These are phyloP conservation scores for Udeniomyces megalosporus DNA, from an alignment of 768 basidiomycete species.

Conservation along the genomic window DNA sequence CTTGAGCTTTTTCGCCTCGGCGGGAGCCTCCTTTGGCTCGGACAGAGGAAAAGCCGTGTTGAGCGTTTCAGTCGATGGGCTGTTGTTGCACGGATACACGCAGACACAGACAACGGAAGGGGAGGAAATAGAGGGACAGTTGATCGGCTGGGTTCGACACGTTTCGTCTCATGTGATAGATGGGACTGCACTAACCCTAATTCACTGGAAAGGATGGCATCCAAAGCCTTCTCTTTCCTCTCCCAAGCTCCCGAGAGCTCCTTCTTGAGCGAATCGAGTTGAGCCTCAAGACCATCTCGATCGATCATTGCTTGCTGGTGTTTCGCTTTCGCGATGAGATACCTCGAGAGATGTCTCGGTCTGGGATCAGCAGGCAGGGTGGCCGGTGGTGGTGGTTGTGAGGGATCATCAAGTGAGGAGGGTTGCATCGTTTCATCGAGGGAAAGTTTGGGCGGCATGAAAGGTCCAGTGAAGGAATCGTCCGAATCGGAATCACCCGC, in stretches of 20 bases:
- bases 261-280: neutral
- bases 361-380: neutral
- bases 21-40: too few species aligned
- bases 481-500: slow-evolving; percentile 11
- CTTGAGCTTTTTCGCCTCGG: too few species aligned
- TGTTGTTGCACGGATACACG: too few species aligned
- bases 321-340: slow-evolving; percentile 1
- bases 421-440: too few species aligned
- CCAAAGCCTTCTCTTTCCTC: slow-evolving; percentile 3
- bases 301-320: neutral
- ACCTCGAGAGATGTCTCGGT: neutral
- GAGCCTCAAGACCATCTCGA: neutral
- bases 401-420: too few species aligned
- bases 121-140: too few species aligned
- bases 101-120: too few species aligned
- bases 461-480: slow-evolving; percentile 7
- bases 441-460: neutral
- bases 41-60: too few species aligned
- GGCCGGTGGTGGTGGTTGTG: neutral
- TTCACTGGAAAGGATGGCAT: neutral
- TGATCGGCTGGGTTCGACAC: too few species aligned
- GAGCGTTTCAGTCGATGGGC: too few species aligned
- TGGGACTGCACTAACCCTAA: slow-evolving; percentile 1
- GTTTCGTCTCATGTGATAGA: too few species aligned
- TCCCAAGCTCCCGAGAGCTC: neutral